Conservation (phyloP, 2,329 filamentous ascomycete genomes). For the Beauveria sp. region DNA sequence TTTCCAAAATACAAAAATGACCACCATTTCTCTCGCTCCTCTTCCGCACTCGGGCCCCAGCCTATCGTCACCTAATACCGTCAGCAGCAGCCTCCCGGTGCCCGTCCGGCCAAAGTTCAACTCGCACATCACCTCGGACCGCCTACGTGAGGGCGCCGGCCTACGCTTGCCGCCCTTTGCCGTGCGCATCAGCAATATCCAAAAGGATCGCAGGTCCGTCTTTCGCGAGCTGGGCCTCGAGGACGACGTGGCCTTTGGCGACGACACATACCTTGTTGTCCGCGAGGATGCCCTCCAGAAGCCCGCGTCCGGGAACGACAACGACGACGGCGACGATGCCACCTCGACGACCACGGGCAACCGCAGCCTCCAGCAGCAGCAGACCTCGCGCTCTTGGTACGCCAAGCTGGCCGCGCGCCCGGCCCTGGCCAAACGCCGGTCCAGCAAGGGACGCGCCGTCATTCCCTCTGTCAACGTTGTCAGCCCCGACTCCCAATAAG, state of each 20-base stretch:
- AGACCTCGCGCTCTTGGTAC: conserved; percentile 32
- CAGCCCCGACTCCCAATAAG: neutral
- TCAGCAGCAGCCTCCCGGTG: conserved; percentile 8
- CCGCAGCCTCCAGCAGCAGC: conserved; percentile 2
- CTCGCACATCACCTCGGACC: conserved; percentile 41
- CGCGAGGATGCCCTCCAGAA: neutral
- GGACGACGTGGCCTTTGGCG: conserved; percentile 22
- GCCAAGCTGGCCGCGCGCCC: conserved; percentile 30
- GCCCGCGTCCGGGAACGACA: neutral
- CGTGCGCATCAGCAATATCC: conserved; percentile 35
- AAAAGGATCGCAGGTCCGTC: conserved; percentile 42
- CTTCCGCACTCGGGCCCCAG: conserved; percentile 4
- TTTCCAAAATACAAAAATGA: neutral
- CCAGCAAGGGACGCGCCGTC: conserved; percentile 36
- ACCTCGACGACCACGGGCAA: neutral
- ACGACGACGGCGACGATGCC: neutral
- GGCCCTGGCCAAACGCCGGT: conserved; percentile 34
- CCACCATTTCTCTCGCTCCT: neutral
- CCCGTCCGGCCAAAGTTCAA: conserved; percentile 41
- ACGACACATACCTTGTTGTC: conserved; percentile 7
- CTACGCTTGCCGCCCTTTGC: conserved; percentile 30
- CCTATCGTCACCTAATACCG: conserved; percentile 1
- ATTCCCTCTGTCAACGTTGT: conserved; percentile 21
- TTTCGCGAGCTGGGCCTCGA: conserved; percentile 45
- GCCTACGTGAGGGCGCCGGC: conserved; percentile 40